Base-by-base conservation (phyloP, 225 moss, liverwort and hornwort species). In the Sphagnum tenellum region DNA sequence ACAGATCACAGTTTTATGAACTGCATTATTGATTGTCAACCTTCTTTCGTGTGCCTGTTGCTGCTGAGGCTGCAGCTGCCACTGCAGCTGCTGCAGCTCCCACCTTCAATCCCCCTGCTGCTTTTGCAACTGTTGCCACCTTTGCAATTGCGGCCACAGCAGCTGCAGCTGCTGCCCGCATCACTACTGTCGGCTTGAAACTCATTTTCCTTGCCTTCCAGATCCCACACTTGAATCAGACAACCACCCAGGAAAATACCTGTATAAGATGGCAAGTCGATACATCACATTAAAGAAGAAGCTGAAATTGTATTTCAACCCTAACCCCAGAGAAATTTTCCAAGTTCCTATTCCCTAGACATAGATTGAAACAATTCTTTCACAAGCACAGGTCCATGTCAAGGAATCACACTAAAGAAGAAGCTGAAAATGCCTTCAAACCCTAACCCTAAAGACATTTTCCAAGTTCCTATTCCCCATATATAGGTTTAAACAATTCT, bases 161-260 rank as follows among this genome's bases (percentile, higher is more conserved):
- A 50, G 91, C 79, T 50, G 91, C 91, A 8, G 89, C 82, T 50
- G 89, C 86, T 57, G 94, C 91, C 67, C 91, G 71, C 57, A 91
- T 64, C 55, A 94, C 84, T 53, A 91, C 89, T 29, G 82, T 78
- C 13, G 89, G 82, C 66, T 84, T 94, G 76, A 87, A 94, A 76
- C 58, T 73, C 94, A 94, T 89, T 6, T 52, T 52, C 52, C 29
- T 29, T 29, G 29, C 29, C 29, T 29, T 29, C 29, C 29, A 29
- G 29, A 1, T 29, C 29, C 29, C 29, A 29, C 29, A 29, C 29
- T 29, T 29, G 29, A 29, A 29, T 29, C 29, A 29, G 81, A 69
- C 74, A 13, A 44, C 74, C n/a, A 59, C 77, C 48, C 60, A 12
- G 48, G 69, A 69, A 2, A 81, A 69, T 45, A n/a, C 8, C 56